Base-by-base conservation (phyloP, 1,284 basidiomycete species). In the Papiliotrema fonsecae region DNA sequence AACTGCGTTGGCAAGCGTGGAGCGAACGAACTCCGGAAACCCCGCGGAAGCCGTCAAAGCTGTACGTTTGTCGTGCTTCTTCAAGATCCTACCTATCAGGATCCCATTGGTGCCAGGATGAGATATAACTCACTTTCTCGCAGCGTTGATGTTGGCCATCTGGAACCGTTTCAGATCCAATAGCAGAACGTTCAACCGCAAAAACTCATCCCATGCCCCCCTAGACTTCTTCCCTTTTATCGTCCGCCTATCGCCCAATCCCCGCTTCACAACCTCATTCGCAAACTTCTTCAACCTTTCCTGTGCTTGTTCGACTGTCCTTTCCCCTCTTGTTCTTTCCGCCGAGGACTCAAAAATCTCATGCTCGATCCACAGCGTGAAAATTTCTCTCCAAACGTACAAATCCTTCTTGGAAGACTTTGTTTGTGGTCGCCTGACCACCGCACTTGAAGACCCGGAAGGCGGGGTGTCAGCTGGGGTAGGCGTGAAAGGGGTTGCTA, bases 331-430 rank as follows among this genome's bases (percentile, higher is more conserved):
- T 51, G 80, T 78, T 2, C 79, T 72, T 68, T 96, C 92, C n/a
- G 78, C 73, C 26, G 82, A 73, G 39, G 81, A 82, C 68, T 94
- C 90, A 61, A 96, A 97, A 6, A 97, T 83, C 63, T 94, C 86
- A 1, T 82, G 76, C 59, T 97, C 90, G 45, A 88, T 77, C 75
- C 94, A 97, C 2, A 94, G 74, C 42, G 84, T 81, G 64, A 97
- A 96, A 28, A 97, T 86, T 70, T 90, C 84, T 27, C 93, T 77
- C 93, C 93, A 97, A 3, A 83, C 81, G 64, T 90, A 92, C n/a
- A 97, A 73, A 62, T 97, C 93, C 40, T 68, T 68, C 45, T 59
- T 65, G 6, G 47, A 55, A 2, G 61, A 38, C 42, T 54, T 57
- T 4, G 31, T n/a, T 1, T 44, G 34, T 14, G 54, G 42, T 16